Evolutionary conservation across 176 grass and related monocot genomes (phyloP).

Genomic region (Raddia distichophylla): DNA sequence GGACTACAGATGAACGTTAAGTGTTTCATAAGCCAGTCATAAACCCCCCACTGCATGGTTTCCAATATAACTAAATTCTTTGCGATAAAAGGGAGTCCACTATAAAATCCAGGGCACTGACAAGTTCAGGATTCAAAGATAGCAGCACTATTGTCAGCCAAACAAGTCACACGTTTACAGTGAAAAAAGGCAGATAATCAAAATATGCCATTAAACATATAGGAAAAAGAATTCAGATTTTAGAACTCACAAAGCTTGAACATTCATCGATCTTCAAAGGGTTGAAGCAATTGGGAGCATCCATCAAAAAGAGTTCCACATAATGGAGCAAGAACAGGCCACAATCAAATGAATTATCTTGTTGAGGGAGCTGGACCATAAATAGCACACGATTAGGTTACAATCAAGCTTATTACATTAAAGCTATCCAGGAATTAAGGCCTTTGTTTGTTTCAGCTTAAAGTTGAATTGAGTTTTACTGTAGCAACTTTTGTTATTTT

Average conservation of each 20-base stretch:
- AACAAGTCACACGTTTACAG: constrained; percentile 17
- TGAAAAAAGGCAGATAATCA: constrained; percentile 22
- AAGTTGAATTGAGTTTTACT: too few species aligned
- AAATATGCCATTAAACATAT: constrained; percentile 30
- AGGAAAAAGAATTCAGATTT: constrained; percentile 31
- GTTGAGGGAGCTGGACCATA: constrained; percentile 80
- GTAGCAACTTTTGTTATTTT: too few species aligned
- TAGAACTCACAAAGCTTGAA: constrained; percentile 79
- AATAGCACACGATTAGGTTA: constrained; percentile 40
- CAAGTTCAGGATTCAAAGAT: neutral
- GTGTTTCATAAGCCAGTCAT: neutral
- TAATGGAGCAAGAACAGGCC: constrained; percentile 95
- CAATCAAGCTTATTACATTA: constrained; percentile 5
- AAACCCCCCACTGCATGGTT: neutral
- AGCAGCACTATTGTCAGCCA: neutral
- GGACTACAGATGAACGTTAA: too few species aligned
- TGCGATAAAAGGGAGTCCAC: neutral
- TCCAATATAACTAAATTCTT: constrained; percentile 14
- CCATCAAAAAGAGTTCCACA: constrained; percentile 86
- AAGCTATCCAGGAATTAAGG: constrained; percentile 22
- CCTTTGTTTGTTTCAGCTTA: too few species aligned
- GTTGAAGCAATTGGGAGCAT: constrained; percentile 72
- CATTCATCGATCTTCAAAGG: constrained; percentile 66
- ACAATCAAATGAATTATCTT: constrained; percentile 98
- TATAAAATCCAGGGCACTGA: neutral